Evolutionary conservation across 176 grass and related monocot genomes (phyloP), one percentile per base, ranked within the genome.

Genomic region (Oryza australiensis): DNA sequence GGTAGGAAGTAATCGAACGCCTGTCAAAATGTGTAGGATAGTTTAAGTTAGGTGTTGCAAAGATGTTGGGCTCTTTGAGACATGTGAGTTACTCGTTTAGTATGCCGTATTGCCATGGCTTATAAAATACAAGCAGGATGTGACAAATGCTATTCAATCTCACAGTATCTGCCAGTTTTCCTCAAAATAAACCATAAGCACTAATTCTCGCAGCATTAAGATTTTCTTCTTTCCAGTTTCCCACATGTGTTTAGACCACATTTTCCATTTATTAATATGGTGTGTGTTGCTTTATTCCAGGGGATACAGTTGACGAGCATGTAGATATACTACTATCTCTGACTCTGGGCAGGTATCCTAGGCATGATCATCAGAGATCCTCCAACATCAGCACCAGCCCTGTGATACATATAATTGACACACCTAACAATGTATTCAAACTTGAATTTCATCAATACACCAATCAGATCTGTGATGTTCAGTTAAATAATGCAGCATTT

Each of bases 271-370:
- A 51, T 46, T 70, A 78, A 72, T 57, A 55, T 59, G 43, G 42
- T 59, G 3, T 62, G 26, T 74, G 18, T 62, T 70, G 30, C 82
- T 75, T 85, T 64, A 1, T 74, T 86, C 14, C 70, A 90, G 88
- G 79, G 24, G 88, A 90, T 68, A 51, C 63, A 33, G 79, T 86
- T 69, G 68, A 83, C 79, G 88, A 86, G 80, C 88, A 90, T 83
- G 88, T 90, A 62, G 86, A 78, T 63, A 86, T 80, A 9, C 49
- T 86, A n/a, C 30, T 90, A 57, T 86, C 88, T 34, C 79, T 90
- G 23, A 84, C 88, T 27, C 74, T 90, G 23, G 88, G 88, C 18
- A 86, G 41, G 85, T 79, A 90, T 51, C 88, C 74, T 7, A 83
- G 74, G 62, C 74, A 79, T 67, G 24, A 37, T 53, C 45, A 22